phyloP scores from a whole-genome alignment of 2,329 filamentous ascomycete genomes.

The Myriosclerotinia curreyana region DNA sequence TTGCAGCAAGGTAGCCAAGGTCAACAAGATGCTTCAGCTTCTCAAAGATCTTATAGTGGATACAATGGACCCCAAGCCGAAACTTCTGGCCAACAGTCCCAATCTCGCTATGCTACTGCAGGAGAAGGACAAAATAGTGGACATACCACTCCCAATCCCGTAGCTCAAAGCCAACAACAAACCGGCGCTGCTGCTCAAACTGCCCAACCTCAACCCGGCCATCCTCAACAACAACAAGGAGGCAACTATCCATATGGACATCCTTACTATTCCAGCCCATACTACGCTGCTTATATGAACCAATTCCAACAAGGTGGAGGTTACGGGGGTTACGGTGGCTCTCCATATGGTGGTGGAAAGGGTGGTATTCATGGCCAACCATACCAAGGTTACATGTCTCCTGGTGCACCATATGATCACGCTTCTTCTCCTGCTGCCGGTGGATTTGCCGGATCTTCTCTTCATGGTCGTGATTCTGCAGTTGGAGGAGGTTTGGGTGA shows the following conservation, averaged over 20 bases:
- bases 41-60: slow-evolving; percentile 72
- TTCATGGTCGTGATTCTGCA: slow-evolving; percentile 40
- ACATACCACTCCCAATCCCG: slow-evolving; percentile 85
- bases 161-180: slow-evolving; percentile 53
- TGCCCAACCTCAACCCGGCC: slow-evolving; percentile 43
- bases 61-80: slow-evolving; percentile 66
- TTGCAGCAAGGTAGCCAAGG: slow-evolving; percentile 53
- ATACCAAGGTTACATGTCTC: slow-evolving; percentile 40
- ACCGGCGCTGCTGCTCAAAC: slow-evolving; percentile 44
- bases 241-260: slow-evolving; percentile 53
- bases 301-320: slow-evolving; percentile 47
- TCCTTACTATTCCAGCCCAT: slow-evolving; percentile 61
- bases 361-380: slow-evolving; percentile 39
- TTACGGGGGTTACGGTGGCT: slow-evolving; percentile 40
- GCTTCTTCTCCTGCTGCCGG: slow-evolving; percentile 39
- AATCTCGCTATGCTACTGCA: slow-evolving; percentile 57
- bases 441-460: slow-evolving; percentile 36
- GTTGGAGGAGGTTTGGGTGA: slow-evolving; percentile 39
- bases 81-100: slow-evolving; percentile 62
- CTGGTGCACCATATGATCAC: slow-evolving; percentile 40
- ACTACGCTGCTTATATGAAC: slow-evolving; percentile 60
- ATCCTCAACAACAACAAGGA: slow-evolving; percentile 50
- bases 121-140: slow-evolving; percentile 80
- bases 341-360: slow-evolving; percentile 38
- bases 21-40: slow-evolving; percentile 69